These are phyloP conservation scores for Corniculantispora saksenae DNA, from an alignment of 2,329 filamentous ascomycete genomes.

Conservation along the genomic window DNA sequence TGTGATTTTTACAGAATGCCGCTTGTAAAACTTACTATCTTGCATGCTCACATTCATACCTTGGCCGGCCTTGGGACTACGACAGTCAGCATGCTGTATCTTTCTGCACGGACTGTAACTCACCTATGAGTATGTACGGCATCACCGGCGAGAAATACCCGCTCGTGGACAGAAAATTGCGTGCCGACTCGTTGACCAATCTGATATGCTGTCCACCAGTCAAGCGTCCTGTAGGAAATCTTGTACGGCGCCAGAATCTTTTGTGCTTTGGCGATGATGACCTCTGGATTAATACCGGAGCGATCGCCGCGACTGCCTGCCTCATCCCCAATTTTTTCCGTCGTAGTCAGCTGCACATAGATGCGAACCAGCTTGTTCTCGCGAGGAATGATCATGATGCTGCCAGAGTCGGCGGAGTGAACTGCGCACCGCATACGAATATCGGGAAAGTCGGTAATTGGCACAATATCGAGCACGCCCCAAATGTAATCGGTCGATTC, in stretches of 20 bases:
- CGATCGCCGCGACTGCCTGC: constrained; percentile 49
- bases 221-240: constrained; percentile 62
- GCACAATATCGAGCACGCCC: constrained; percentile 48
- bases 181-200: constrained; percentile 66
- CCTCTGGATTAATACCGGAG: constrained; percentile 62
- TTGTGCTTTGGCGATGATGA: constrained; percentile 63
- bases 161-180: constrained; percentile 54
- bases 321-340: constrained; percentile 38
- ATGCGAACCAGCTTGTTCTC: constrained; percentile 64
- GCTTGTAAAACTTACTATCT: constrained; percentile 42
- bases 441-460: constrained; percentile 57
- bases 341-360: constrained; percentile 62
- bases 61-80: constrained; percentile 62
- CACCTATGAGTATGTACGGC: constrained; percentile 54
- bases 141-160: constrained; percentile 71
- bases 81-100: neutral
- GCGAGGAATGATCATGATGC: constrained; percentile 65
- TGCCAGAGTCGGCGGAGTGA: constrained; percentile 56
- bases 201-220: constrained; percentile 72
- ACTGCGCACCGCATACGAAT: constrained; percentile 60
- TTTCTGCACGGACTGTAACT: neutral
- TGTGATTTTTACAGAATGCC: constrained; percentile 19
- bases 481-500: constrained; percentile 56
- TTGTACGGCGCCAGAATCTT: constrained; percentile 68
- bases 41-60: constrained; percentile 76